Base-by-base conservation (phyloP, 306 rosid genomes). In the Pyrus betulifolia region DNA sequence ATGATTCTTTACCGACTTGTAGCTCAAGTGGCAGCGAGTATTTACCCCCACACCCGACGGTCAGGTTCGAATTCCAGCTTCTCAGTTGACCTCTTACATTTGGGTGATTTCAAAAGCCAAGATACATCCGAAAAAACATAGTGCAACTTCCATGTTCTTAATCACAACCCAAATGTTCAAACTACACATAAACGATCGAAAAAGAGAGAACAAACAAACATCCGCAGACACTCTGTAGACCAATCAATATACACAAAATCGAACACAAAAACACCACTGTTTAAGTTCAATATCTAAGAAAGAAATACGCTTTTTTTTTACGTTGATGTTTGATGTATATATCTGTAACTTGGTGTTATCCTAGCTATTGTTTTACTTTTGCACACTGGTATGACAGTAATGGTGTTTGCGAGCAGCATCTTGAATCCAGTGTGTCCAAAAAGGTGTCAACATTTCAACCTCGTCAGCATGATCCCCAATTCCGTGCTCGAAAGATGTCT, bases 331-430 rank as follows among this genome's bases (percentile, higher is more conserved):
- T 60, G 35, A 35, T 58, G 69, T 80, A 54, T 78, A 49, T 62
- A 57, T 18, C 18, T 17, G 5, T 6, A 57, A 22, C 46, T 79
- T 67, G 72, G 65, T 66, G 44, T 82, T 55, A 80, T 83, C 74
- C 76, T 70, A 77, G 58, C 78, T 79, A 38, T 55, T 35, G 51
- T 52, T 68, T 23, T 31, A 6, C 75, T 35, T 68, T 23, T 23
- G 11, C 70, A 54, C 23, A 67, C 55, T 46, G 38, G 60, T 68
- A 1, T 25, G 23, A 19, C 55, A 52, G 67, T 57, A 38, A 35
- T 38, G 71, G 76, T 44, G 13, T 58, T 38, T 25, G 69, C 17
- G 33, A 25, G 63, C 78, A 46, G 62, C 69, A 69, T 78, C 62
- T 67, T 44, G 52, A 22, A 35, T 5, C 57, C 44, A 15, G 30